Percentiles rank a stretch among this genome's conserved stretches.
Evolutionary conservation across 2,329 filamentous ascomycete species (phyloP).

Genomic region (Cercospora zeae-maydis): DNA sequence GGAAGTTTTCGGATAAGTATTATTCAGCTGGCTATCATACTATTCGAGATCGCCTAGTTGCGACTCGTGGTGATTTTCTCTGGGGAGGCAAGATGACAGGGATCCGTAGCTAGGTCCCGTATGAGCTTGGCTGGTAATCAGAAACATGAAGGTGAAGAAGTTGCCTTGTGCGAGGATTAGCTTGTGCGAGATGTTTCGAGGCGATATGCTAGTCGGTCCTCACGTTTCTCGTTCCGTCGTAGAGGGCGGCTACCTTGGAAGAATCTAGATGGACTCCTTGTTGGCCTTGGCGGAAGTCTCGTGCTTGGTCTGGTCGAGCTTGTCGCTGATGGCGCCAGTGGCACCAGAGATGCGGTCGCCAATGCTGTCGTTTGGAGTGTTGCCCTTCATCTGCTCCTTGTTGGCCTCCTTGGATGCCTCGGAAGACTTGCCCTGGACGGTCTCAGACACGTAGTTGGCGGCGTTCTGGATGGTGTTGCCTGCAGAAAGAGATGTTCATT

Average conservation of each 20-base stretch:
- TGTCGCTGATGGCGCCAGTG: conserved; percentile 51
- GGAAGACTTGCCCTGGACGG: conserved; percentile 55
- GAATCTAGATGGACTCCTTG: conserved; percentile 41
- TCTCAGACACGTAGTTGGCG: conserved; percentile 67
- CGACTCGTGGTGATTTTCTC: neutral
- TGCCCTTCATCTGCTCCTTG: conserved; percentile 58
- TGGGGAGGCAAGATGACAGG: neutral
- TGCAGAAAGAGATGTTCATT: neutral
- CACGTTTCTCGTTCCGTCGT: conserved; percentile 8
- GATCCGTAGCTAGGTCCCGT: neutral
- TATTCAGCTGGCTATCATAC: conserved; percentile 4
- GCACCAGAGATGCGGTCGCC: conserved; percentile 55
- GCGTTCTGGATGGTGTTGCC: conserved; percentile 48
- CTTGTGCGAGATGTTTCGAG: neutral
- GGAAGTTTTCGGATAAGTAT: neutral
- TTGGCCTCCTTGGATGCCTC: conserved; percentile 65
- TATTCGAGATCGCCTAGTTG: neutral
- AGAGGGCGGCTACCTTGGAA: neutral
- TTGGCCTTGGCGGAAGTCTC: conserved; percentile 48
- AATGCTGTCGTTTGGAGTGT: conserved; percentile 51
- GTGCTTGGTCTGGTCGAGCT: conserved; percentile 53
- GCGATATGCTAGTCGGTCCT: neutral
- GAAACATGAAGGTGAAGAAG: neutral
- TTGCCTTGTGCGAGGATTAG: neutral
- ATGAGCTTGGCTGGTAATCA: neutral